Percentiles rank a stretch among this genome's conserved stretches.
Conservation (phyloP, 106 monocot genomes). For the Acorus calamus region DNA sequence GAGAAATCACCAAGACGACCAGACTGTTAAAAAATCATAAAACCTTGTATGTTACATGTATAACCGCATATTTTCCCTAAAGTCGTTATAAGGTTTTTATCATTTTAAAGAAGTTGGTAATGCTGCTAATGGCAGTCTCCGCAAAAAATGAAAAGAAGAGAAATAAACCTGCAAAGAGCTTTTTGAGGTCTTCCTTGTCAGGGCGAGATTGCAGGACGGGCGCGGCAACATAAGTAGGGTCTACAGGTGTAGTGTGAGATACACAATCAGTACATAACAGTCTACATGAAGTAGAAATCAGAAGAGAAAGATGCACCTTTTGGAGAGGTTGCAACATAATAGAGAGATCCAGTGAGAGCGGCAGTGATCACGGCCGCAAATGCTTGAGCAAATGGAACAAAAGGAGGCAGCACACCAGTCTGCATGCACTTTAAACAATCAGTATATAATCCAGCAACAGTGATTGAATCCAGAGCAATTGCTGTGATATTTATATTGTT, state of each 20-base stretch:
- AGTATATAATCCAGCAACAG: too few relatives aligned
- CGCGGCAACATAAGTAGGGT: slow-evolving; percentile 84
- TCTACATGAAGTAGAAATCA: background rate
- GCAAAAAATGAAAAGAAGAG: background rate
- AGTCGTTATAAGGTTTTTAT: too few relatives aligned
- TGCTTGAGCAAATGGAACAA: slow-evolving; percentile 92
- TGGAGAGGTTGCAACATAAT: slow-evolving; percentile 58
- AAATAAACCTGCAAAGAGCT: slow-evolving; percentile 75
- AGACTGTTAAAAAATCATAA: too few relatives aligned
- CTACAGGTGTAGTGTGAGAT: slow-evolving; percentile 22
- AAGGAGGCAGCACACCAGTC: slow-evolving; percentile 78
- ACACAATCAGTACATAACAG: background rate
- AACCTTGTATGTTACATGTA: too few relatives aligned
- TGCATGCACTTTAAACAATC: slow-evolving; percentile 13
- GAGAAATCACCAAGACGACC: too few relatives aligned
- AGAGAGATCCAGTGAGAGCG: slow-evolving; percentile 65
- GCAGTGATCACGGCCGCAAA: slow-evolving; percentile 94
- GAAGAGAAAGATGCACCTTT: background rate
- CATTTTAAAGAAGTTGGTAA: too few relatives aligned
- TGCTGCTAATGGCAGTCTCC: too few relatives aligned
- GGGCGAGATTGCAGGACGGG: slow-evolving; percentile 44
- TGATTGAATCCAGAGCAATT: too few relatives aligned
- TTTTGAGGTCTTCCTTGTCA: slow-evolving; percentile 70
- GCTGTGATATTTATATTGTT: too few relatives aligned
- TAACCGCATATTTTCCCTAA: too few relatives aligned